Conservation (phyloP, 371 early-diverging fungal genomes). For the Cokeromyces recurvatus region DNA sequence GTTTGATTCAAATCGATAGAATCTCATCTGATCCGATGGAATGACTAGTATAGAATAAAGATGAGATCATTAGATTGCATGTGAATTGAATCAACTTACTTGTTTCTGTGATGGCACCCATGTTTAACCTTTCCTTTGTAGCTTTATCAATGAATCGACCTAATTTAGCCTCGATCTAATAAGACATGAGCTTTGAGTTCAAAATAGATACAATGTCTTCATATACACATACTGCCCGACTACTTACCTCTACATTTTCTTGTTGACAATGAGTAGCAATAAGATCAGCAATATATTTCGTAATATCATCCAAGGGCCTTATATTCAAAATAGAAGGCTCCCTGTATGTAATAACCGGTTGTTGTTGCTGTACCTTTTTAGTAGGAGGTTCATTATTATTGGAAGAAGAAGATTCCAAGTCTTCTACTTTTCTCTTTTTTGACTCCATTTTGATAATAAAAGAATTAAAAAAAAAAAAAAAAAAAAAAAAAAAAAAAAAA, state of each 20-base stretch:
- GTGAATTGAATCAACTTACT: too few relatives aligned
- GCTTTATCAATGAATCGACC: slow-evolving; percentile 67
- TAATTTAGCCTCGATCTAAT: slow-evolving; percentile 84
- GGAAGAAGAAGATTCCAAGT: not conserved
- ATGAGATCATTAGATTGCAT: not conserved
- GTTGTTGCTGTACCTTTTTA: not conserved
- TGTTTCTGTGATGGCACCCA: slow-evolving; percentile 65
- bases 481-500: too few relatives aligned
- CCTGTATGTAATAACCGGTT: not conserved
- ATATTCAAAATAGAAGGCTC: slow-evolving; percentile 38
- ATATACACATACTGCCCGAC: too few relatives aligned
- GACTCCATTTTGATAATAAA: not conserved
- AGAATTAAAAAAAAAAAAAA: not conserved
- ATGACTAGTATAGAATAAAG: slow-evolving; percentile 6
- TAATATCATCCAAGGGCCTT: slow-evolving; percentile 56
- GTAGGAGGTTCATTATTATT: not conserved
- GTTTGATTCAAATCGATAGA: slow-evolving; percentile 59
- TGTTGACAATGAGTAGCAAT: slow-evolving; percentile 46
- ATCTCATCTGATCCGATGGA: not conserved
- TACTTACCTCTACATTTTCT: slow-evolving; percentile 59
- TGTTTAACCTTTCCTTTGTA: slow-evolving; percentile 49
- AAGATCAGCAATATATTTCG: slow-evolving; percentile 57
- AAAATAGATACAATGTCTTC: not conserved
- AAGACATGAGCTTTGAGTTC: too few relatives aligned
- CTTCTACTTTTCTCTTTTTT: not conserved